A percentile compares a stretch with the other conserved stretches of the same genome.
These are phyloP conservation scores for Aspergillus ustus DNA, from an alignment of 2,329 filamentous ascomycete species.

Conservation along the genomic window DNA sequence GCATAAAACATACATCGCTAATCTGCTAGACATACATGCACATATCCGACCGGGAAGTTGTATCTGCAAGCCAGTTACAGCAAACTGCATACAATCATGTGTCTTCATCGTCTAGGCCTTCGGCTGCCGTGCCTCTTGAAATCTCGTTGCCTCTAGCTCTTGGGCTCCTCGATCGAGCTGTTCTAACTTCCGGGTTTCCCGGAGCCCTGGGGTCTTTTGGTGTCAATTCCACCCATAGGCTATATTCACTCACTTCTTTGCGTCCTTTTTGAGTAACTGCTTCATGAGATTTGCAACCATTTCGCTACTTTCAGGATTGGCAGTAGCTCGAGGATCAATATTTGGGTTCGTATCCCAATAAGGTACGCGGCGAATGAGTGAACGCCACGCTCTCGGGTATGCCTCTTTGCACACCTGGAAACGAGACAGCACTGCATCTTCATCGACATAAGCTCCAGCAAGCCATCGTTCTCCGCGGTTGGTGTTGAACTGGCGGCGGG, in stretches of 20 bases:
- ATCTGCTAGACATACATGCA: neutral
- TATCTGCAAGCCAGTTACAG: neutral
- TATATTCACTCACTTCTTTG: neutral
- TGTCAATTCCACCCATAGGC: neutral
- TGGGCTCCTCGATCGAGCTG: neutral
- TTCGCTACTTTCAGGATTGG: neutral
- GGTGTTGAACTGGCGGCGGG: constrained; percentile 73
- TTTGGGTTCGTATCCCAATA: neutral
- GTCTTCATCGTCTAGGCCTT: neutral
- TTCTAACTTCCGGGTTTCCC: neutral
- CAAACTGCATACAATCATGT: neutral
- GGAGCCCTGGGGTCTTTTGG: neutral
- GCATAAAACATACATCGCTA: neutral
- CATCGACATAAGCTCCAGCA: constrained; percentile 80
- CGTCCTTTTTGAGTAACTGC: neutral
- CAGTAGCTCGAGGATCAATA: neutral
- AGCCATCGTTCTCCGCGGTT: constrained; percentile 74
- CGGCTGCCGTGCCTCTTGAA: neutral
- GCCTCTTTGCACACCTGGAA: constrained; percentile 35
- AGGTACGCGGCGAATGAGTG: neutral
- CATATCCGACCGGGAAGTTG: neutral
- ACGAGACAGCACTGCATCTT: constrained; percentile 62
- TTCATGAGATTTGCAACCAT: neutral
- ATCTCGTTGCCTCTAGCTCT: neutral
- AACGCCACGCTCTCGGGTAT: constrained; percentile 14